Percentiles rank a stretch among this genome's conserved stretches.
Evolutionary conservation across 257 asterid genomes (phyloP).

Genomic region (Vinca minor): DNA sequence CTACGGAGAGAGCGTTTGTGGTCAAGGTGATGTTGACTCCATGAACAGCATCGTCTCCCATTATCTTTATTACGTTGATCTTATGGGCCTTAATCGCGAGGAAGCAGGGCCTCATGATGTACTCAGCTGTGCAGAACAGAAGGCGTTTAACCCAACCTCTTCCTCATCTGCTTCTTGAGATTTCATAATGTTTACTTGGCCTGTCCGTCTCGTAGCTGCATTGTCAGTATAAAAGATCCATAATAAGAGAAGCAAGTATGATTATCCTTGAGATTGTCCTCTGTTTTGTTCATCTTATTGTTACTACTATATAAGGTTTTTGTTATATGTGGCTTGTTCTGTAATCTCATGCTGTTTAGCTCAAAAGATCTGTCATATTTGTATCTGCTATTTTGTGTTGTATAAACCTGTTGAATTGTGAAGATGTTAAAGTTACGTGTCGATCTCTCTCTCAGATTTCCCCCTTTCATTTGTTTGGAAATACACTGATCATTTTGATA

Average conservation of each 20-base stretch:
- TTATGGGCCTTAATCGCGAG: slow-evolving; percentile 75
- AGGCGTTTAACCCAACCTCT: slow-evolving; percentile 42
- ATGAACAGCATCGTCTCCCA: slow-evolving; percentile 72
- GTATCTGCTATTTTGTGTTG: neutral
- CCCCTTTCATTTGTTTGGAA: too few species aligned
- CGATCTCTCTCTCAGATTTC: too few species aligned
- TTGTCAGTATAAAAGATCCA: slow-evolving; percentile 6
- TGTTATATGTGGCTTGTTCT: slow-evolving; percentile 3
- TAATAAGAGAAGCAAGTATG: slow-evolving; percentile 35
- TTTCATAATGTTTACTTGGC: neutral
- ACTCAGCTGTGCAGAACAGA: slow-evolving; percentile 68
- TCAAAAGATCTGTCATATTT: slow-evolving; percentile 5
- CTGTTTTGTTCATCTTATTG: slow-evolving; percentile 6
- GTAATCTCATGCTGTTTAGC: slow-evolving; percentile 7
- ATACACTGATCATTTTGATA: too few species aligned
- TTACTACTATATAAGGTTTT: slow-evolving; percentile 6
- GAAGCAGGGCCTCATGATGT: slow-evolving; percentile 62
- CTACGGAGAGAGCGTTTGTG: slow-evolving; percentile 62
- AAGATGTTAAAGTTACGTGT: neutral
- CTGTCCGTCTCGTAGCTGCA: slow-evolving; percentile 2
- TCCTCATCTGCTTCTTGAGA: slow-evolving; percentile 37
- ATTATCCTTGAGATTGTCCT: slow-evolving; percentile 11
- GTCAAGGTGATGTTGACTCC: slow-evolving; percentile 66
- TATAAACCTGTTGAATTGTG: neutral
- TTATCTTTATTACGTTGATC: slow-evolving; percentile 62